phyloP scores from a whole-genome alignment of 2,329 filamentous ascomycete species.

The Metarhizium rileyi region DNA sequence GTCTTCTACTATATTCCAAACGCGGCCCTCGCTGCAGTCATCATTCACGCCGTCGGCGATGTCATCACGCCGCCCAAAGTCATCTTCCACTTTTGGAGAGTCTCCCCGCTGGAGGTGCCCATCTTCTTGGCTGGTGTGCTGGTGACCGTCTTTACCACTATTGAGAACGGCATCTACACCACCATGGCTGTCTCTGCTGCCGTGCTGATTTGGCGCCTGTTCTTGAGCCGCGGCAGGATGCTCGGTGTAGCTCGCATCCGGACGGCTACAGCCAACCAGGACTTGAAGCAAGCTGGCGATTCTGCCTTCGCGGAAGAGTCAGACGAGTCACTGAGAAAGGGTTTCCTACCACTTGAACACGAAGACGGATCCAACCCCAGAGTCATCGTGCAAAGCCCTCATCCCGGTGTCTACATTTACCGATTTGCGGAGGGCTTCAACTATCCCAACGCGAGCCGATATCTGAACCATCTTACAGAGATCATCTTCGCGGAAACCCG shows the following conservation, averaged over 20 bases:
- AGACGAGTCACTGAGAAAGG: conserved; percentile 25
- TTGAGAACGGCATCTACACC: conserved; percentile 80
- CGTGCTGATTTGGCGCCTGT: conserved; percentile 65
- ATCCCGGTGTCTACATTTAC: conserved; percentile 46
- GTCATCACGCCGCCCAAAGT: conserved; percentile 75
- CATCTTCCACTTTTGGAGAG: conserved; percentile 81
- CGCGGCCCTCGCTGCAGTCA: conserved; percentile 67
- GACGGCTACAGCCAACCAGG: conserved; percentile 59
- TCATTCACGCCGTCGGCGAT: conserved; percentile 84
- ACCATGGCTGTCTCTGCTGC: conserved; percentile 63
- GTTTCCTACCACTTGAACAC: conserved; percentile 38
- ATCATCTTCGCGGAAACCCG: conserved; percentile 36
- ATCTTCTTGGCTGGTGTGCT: conserved; percentile 83
- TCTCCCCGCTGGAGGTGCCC: conserved; percentile 70
- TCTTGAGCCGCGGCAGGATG: conserved; percentile 70
- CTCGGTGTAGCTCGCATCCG: conserved; percentile 73
- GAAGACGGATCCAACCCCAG: conserved; percentile 42
- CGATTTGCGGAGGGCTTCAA: conserved; percentile 47
- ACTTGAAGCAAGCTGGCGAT: conserved; percentile 8
- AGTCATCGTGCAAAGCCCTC: conserved; percentile 33
- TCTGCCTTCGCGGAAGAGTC: conserved; percentile 36
- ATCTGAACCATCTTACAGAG: conserved; percentile 39
- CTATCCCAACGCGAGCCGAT: conserved; percentile 42
- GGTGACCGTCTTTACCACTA: conserved; percentile 69
- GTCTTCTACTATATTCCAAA: conserved; percentile 87